A percentile compares a stretch with the other conserved stretches of the same genome.
Conservation (phyloP, 371 early-diverging fungal genomes). For the Nematocida ausubeli region DNA sequence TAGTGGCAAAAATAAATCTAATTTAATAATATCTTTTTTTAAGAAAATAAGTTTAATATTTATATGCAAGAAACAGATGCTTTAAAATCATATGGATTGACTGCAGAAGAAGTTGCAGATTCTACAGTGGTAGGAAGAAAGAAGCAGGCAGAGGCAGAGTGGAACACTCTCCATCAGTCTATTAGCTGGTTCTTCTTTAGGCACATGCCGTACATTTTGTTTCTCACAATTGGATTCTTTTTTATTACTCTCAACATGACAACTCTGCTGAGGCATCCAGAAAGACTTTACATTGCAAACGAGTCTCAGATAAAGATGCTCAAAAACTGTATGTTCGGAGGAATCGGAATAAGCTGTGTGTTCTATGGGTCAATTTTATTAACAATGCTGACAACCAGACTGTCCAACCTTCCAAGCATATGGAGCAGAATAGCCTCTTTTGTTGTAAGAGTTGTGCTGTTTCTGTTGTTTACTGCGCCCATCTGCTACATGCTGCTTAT, state of each 20-base stretch:
- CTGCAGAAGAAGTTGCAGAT: not conserved
- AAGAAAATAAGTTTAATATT: no score
- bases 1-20: no score
- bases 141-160: not conserved
- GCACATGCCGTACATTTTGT: not conserved
- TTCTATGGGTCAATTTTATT: not conserved
- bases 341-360: not conserved
- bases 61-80: not conserved
- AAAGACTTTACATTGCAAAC: not conserved
- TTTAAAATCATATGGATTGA: not conserved
- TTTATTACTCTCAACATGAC: not conserved
- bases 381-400: not conserved
- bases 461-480: not conserved
- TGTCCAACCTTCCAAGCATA: not conserved
- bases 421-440: not conserved
- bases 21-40: no score
- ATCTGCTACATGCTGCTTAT: not conserved
- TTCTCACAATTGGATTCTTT: slow-evolving; percentile 1
- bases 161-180: not conserved
- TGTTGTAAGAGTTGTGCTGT: not conserved
- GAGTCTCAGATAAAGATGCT: not conserved
- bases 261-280: not conserved
- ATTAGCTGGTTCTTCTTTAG: not conserved
- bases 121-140: not conserved
- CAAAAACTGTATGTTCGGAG: not conserved